These are phyloP conservation scores for Penicillium sp. DNA, from an alignment of 2,329 filamentous ascomycete genomes.

Conservation along the genomic window DNA sequence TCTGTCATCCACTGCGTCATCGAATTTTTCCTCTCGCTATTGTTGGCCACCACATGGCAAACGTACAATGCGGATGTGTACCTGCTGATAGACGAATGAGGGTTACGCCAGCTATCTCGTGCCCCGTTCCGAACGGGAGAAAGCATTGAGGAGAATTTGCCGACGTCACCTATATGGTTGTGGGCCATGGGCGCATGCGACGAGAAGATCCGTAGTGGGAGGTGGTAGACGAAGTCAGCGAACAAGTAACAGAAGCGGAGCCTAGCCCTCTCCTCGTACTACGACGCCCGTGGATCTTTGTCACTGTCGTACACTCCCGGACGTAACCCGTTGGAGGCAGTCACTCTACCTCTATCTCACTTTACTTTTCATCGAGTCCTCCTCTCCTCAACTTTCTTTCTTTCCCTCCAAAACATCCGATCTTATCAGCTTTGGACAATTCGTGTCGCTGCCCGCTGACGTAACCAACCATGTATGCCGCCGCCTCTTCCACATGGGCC, in stretches of 20 bases:
- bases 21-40: background rate
- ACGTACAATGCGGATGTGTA: background rate
- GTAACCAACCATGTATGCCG: constrained; percentile 31
- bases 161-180: background rate
- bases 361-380: constrained; percentile 7
- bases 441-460: constrained; percentile 22
- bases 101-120: background rate
- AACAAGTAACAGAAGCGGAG: constrained; percentile 2
- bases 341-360: constrained; percentile 11
- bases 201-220: constrained; percentile 13
- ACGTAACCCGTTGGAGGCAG: constrained; percentile 26
- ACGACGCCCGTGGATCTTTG: constrained; percentile 19
- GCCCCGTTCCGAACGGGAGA: background rate
- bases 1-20: constrained; percentile 5
- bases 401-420: background rate
- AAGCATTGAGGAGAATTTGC: background rate
- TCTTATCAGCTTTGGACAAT: background rate
- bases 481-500: background rate
- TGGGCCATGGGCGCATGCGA: constrained; percentile 10
- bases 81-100: constrained; percentile 9
- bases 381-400: constrained; percentile 1
- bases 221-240: constrained; percentile 1
- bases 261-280: constrained; percentile 8
- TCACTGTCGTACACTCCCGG: constrained; percentile 26
- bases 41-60: constrained; percentile 17